These are phyloP conservation scores for Termitomyces sp. DNA, from an alignment of 768 basidiomycete genomes.

Conservation along the genomic window DNA sequence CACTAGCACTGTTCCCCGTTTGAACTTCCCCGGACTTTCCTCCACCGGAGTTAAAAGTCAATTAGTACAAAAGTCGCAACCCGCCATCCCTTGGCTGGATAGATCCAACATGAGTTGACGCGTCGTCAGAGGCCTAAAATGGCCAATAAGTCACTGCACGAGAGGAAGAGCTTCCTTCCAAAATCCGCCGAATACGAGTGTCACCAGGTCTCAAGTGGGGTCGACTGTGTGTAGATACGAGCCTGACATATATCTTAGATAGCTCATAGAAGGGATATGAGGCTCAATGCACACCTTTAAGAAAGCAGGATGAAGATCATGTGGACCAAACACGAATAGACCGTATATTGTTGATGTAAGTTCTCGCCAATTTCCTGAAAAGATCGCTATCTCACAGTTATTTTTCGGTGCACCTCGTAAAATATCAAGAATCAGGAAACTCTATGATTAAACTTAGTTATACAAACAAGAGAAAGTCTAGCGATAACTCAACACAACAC, in stretches of 20 bases:
- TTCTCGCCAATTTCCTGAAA: background rate
- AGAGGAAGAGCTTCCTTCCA: background rate
- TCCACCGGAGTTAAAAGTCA: background rate
- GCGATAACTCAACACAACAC: background rate
- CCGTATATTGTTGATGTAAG: background rate
- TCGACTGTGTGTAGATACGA: too few relatives aligned
- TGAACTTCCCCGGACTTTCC: background rate
- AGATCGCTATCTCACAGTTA: too few relatives aligned
- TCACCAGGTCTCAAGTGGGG: background rate
- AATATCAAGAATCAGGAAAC: background rate
- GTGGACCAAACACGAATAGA: too few relatives aligned
- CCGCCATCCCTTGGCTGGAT: background rate
- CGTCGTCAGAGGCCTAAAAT: background rate
- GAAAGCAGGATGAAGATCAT: too few relatives aligned
- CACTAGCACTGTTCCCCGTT: background rate
- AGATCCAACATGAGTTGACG: background rate
- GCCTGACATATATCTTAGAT: background rate
- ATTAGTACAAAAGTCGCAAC: background rate
- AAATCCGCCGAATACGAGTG: too few relatives aligned
- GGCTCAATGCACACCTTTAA: background rate
- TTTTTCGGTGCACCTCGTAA: background rate
- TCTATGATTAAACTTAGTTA: background rate
- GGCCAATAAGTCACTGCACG: background rate
- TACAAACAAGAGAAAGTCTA: background rate
- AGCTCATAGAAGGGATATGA: background rate